Conservation (phyloP, 345 rosid species). For the Leavenworthia alabamica region DNA sequence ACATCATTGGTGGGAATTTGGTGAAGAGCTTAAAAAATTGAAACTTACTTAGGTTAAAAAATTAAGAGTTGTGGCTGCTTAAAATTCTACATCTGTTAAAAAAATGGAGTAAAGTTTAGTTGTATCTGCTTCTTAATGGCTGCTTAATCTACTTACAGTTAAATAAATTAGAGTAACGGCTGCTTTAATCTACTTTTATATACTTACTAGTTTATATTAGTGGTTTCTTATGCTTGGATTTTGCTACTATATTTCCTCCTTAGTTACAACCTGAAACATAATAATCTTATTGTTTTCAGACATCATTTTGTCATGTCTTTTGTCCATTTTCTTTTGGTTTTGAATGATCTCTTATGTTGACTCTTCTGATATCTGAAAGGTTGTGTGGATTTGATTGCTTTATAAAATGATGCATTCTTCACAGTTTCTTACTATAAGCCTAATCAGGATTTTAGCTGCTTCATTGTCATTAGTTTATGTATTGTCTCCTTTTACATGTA, state of each 20-base stretch:
- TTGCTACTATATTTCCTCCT: constrained; percentile 7
- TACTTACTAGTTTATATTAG: not conserved
- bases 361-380: constrained; percentile 28
- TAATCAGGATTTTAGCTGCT: not conserved
- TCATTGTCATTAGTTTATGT: constrained; percentile 16
- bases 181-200: constrained; percentile 10
- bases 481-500: constrained; percentile 19
- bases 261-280: constrained; percentile 17
- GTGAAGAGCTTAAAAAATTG: constrained; percentile 2
- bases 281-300: constrained; percentile 2
- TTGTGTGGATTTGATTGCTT: not conserved
- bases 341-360: constrained; percentile 21
- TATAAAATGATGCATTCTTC: constrained; percentile 14
- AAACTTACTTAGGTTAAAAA: too few relatives aligned
- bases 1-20: constrained; percentile 15
- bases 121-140: constrained; percentile 9
- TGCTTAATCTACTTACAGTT: constrained; percentile 11
- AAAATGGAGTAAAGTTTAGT: not conserved
- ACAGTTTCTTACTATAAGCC: not conserved
- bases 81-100: not conserved
- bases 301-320: constrained; percentile 30
- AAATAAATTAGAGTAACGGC: constrained; percentile 9
- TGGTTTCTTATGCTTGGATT: constrained; percentile 29
- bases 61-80: constrained; percentile 9
- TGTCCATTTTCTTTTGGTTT: constrained; percentile 24